These are phyloP conservation scores for Zea luxurians DNA, from an alignment of 176 grass and related monocot species.

Conservation along the genomic window DNA sequence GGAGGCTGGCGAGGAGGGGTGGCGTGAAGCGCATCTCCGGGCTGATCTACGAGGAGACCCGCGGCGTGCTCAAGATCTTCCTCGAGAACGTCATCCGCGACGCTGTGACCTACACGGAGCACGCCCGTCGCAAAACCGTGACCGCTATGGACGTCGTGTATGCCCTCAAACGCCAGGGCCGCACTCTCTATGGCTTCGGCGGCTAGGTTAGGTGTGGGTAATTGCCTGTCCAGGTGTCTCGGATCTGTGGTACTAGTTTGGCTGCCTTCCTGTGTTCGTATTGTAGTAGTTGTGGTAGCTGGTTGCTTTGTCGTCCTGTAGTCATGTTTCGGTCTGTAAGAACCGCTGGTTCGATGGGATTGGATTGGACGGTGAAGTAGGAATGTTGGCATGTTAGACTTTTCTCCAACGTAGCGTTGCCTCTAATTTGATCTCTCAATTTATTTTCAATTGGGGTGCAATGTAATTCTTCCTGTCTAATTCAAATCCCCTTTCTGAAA, in stretches of 20 bases:
- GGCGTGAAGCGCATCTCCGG: slow-evolving; percentile 96
- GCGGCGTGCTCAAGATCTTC: slow-evolving; percentile 98
- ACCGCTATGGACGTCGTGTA: slow-evolving; percentile 98
- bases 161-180: slow-evolving; percentile 89
- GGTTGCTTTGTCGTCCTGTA: not conserved
- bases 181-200: slow-evolving; percentile 87
- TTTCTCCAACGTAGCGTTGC: not conserved
- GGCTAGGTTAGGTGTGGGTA: slow-evolving; percentile 32
- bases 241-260: not conserved
- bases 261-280: not conserved
- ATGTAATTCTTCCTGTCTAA: not conserved
- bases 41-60: slow-evolving; percentile 95
- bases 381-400: too few species aligned
- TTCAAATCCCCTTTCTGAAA: not conserved
- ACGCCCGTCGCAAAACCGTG: slow-evolving; percentile 86
- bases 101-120: slow-evolving; percentile 94
- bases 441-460: not conserved
- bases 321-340: not conserved
- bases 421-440: not conserved
- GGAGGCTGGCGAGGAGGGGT: slow-evolving; percentile 65
- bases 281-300: not conserved
- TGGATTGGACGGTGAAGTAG: not conserved
- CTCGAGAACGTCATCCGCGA: slow-evolving; percentile 98
- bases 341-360: not conserved
- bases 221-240: not conserved